Base-by-base conservation (phyloP, 169 alveolate genomes). In the Cyclospora cayetanensis region DNA sequence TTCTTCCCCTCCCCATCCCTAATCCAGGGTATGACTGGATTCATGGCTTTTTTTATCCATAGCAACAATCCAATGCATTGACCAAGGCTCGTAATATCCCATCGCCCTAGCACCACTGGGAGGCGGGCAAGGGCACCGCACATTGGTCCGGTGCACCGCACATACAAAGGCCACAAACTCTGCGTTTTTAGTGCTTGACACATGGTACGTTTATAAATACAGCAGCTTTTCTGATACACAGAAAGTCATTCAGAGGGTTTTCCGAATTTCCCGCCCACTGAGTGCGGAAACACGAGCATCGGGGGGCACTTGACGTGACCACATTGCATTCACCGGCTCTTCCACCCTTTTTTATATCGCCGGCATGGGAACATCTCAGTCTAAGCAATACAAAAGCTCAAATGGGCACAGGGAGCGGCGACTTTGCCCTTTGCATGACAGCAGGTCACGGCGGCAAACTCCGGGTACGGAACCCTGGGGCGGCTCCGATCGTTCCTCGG, bases 331-430 rank as follows among this genome's bases (percentile, higher is more conserved):
- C 60, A 35, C 53, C n/a, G 86, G 18, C 66, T 43, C 22, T 29
- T 27, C 66, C n/a, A 25, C 85, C 43, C 12, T 80, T 20, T 34
- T 31, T 4, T 41, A n/a, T n/a, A 53, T 53, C 18, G 22, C 20
- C 63, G 74, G 55, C 27, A 80, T 80, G 89, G 89, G 89, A 74
- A 42, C 89, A 50, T 34, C 53, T 52, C 89, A 80, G 18, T 80
- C 72, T n/a, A 80, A 80, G 89, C 31, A 50, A 31, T 53, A 52
- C 50, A 25, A 22, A 22, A 52, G 72, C 3, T 35, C 76, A 41
- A n/a, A 52, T 20, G 89, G 72, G 15, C 70, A 25, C 35, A 35
- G 74, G 25, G 89, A 65, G 35, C 25, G 52, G 12, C 53, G 89
- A 46, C 1, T 50, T n/a, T 20, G 39, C 53, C 46, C 55, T 34